Evolutionary conservation across 208 protist genomes (phyloP), one percentile per base, ranked within the genome.

Genomic region (Acanthamoeba healyi): DNA sequence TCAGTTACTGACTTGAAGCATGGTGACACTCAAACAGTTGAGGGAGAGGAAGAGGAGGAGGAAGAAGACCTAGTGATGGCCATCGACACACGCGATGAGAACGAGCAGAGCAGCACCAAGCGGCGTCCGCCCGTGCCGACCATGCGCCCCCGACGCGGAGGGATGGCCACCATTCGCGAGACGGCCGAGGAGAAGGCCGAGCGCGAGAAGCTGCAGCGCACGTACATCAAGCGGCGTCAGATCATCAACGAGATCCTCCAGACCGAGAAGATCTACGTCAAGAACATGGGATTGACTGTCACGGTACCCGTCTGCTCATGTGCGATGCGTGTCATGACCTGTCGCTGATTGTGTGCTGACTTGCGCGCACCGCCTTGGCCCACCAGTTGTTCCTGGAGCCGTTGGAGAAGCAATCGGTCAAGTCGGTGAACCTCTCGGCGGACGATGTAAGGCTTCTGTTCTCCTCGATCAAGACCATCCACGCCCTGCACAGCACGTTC

Each of bases 181-280:
- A 81, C 70, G 36, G 70, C 42, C 10, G 70, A 32, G 5, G 36
- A 81, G 19, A 46, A 49, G 38, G 70, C 70, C 38, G 38, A 81
- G 70, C 34, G 70, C 15, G 70, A 81, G 70, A 40, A 9, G 24
- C 29, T 81, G n/a, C 70, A 81, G 70, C 12, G 70, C 1, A 46
- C 24, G 12, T 81, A 46, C 36, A 81, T 81, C 70, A 81, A 81
- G 70, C 70, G 70, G 17, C 70, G 70, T 9, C 70, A 81, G 70
- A 81, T 81, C 70, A 81, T 81, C 38, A 81, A 81, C 70, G 70
- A 81, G 70, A 81, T 81, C 14, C 70, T 81, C 36, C 70, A 81
- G 70, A 81, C 70, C n/a, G 70, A 81, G 70, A 40, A 34, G 36
- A 26, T 81, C 70, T 81, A 81, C 36, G 70, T 81, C 38, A 26